phyloP scores from a whole-genome alignment of 202 grass and related monocot species.

The Carex arenaria region DNA sequence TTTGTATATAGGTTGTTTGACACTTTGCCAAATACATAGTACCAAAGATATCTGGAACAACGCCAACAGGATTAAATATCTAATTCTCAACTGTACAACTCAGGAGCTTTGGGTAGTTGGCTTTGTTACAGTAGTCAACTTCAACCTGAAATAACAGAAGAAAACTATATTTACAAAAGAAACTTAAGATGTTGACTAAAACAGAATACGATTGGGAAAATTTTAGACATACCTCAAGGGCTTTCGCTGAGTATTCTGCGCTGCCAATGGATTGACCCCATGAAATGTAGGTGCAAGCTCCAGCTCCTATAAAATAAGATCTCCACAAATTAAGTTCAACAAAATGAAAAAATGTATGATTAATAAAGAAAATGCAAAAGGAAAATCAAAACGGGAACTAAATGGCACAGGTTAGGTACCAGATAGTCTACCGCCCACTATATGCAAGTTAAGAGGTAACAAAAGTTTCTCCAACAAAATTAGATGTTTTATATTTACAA shows the following conservation, averaged over 20 bases:
- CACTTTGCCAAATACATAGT: not conserved
- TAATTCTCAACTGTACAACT: conserved; percentile 4
- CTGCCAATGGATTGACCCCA: conserved; percentile 9
- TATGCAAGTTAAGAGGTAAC: not conserved
- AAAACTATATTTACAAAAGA: not conserved
- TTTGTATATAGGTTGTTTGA: not conserved
- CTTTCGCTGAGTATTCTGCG: conserved; percentile 48
- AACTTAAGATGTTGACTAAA: not conserved
- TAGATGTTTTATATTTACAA: not conserved
- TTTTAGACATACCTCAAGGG: conserved; percentile 49
- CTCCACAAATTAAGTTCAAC: conserved; percentile 19
- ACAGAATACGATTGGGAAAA: not conserved
- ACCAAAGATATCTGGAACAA: not conserved
- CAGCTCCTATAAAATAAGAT: conserved; percentile 26
- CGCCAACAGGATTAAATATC: not conserved
- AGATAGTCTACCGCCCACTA: not conserved
- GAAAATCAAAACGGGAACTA: not conserved
- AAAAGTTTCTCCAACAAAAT: not conserved
- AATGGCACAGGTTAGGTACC: not conserved
- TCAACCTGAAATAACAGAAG: conserved; percentile 45
- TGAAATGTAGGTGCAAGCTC: conserved; percentile 50
- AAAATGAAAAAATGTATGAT: conserved; percentile 7
- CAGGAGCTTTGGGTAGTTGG: conserved; percentile 25
- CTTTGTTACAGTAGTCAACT: conserved; percentile 59
- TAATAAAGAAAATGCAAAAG: not conserved